These are phyloP conservation scores for Limonium bicolor DNA, from an alignment of 148 eudicot species.

Conservation along the genomic window DNA sequence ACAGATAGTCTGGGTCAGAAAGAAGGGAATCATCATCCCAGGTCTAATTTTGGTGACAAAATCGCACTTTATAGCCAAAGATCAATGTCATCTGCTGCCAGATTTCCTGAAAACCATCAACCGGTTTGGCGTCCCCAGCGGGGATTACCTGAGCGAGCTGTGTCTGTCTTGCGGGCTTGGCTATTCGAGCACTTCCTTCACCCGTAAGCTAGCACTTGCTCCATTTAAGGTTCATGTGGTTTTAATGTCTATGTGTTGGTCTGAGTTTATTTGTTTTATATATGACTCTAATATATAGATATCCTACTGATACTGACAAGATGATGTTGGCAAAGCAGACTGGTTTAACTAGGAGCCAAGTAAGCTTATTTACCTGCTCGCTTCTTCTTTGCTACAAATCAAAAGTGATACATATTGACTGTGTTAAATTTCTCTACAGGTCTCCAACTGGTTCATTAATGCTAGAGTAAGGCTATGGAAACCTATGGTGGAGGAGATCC, in stretches of 20 bases:
- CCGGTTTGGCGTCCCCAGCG: conserved; percentile 74
- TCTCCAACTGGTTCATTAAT: conserved; percentile 82
- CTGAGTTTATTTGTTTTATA: not conserved
- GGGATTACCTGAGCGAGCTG: conserved; percentile 65
- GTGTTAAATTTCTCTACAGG: conserved; percentile 15
- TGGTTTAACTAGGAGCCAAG: conserved; percentile 68
- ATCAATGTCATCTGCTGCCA: not conserved
- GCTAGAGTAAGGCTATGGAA: conserved; percentile 74
- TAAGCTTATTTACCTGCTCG: conserved; percentile 2
- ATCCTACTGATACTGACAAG: conserved; percentile 71
- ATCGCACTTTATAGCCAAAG: not conserved
- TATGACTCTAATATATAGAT: conserved; percentile 12
- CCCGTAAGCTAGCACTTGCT: conserved; percentile 50
- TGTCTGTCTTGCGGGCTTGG: conserved; percentile 61
- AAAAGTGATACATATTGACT: not conserved
- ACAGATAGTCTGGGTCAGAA: conserved; percentile 2
- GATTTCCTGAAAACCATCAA: conserved; percentile 14
- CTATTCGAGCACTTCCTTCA: conserved; percentile 74
- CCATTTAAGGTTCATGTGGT: not conserved
- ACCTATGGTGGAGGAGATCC: conserved; percentile 54
- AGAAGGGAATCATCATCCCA: not conserved
- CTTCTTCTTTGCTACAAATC: not conserved
- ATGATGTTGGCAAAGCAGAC: conserved; percentile 63
- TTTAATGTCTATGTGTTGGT: not conserved
- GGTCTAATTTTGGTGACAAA: not conserved